Conservation (phyloP, 768 basidiomycete species). For the Rhizopogon vesiculosus region DNA sequence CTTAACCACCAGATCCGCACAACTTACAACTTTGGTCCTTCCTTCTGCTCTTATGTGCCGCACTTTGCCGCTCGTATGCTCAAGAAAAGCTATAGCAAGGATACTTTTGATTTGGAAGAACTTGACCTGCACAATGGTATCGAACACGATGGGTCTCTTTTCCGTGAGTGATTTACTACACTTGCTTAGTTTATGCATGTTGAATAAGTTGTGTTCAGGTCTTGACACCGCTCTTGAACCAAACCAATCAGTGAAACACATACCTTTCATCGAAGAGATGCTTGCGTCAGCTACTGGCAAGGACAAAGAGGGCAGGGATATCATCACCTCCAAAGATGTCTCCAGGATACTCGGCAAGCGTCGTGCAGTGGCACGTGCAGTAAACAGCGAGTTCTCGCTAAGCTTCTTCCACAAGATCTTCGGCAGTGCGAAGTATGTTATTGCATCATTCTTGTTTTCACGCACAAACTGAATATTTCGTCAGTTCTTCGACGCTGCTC, state of each 20-base stretch:
- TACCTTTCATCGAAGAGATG: conserved; percentile 51
- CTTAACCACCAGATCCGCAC: conserved; percentile 36
- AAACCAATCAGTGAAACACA: conserved; percentile 50
- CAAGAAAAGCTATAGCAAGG: conserved; percentile 47
- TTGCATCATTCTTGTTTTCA: background rate
- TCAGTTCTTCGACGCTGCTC: conserved; percentile 62
- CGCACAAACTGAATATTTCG: background rate
- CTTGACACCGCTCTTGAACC: conserved; percentile 42
- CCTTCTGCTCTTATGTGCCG: conserved; percentile 66
- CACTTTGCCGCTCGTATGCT: conserved; percentile 56
- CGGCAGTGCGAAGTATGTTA: conserved; percentile 61
- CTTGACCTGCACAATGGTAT: conserved; percentile 67
- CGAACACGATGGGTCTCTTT: conserved; percentile 30
- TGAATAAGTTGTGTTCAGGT: conserved; percentile 34
- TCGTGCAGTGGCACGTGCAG: conserved; percentile 48
- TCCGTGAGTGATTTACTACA: conserved; percentile 18
- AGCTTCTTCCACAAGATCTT: conserved; percentile 55
- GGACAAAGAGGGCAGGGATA: conserved; percentile 36
- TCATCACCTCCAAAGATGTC: conserved; percentile 59
- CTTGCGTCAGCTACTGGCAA: conserved; percentile 58
- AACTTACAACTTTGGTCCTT: conserved; percentile 67
- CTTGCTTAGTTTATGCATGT: background rate
- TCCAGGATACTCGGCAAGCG: conserved; percentile 56
- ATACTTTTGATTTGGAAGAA: conserved; percentile 61
- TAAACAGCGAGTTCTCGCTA: conserved; percentile 56